Evolutionary conservation across 2,329 filamentous ascomycete genomes (phyloP).

Genomic region (Aspergillus glaucus): DNA sequence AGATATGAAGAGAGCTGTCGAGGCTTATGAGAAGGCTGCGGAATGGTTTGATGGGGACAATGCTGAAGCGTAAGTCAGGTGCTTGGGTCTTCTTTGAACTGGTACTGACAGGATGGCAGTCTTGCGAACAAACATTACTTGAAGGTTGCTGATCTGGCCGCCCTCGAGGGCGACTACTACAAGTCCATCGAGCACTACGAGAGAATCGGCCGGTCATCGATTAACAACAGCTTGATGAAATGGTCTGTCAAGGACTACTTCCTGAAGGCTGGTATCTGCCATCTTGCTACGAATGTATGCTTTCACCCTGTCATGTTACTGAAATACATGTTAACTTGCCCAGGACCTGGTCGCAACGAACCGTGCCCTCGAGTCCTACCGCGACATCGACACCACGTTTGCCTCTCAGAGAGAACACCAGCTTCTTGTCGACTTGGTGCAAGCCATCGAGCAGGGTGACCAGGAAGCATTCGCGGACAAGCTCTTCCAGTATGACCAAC

Average conservation of each 20-base stretch:
- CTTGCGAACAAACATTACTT: constrained; percentile 90
- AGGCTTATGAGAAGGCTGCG: constrained; percentile 78
- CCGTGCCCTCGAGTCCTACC: constrained; percentile 74
- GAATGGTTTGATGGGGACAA: constrained; percentile 86
- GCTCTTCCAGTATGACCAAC: constrained; percentile 80
- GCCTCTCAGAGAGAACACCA: constrained; percentile 71
- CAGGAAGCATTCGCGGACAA: constrained; percentile 80
- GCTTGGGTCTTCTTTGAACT: neutral
- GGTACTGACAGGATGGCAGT: constrained; percentile 36
- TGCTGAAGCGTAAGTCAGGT: constrained; percentile 59
- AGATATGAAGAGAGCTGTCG: constrained; percentile 70
- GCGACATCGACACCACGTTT: constrained; percentile 73
- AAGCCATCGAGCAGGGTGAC: constrained; percentile 69
- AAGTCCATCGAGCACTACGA: constrained; percentile 78
- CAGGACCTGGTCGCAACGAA: constrained; percentile 70
- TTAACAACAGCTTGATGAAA: constrained; percentile 87
- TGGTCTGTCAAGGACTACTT: constrained; percentile 95
- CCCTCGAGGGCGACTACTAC: constrained; percentile 75
- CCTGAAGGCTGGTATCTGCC: constrained; percentile 87
- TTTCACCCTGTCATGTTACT: neutral
- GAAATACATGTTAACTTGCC: constrained; percentile 2
- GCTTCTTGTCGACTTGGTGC: constrained; percentile 69
- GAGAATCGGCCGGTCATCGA: constrained; percentile 67
- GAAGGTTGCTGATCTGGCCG: constrained; percentile 83
- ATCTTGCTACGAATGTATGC: constrained; percentile 58